Conservation (phyloP, 768 basidiomycete species). For the Trametes cingulata region DNA sequence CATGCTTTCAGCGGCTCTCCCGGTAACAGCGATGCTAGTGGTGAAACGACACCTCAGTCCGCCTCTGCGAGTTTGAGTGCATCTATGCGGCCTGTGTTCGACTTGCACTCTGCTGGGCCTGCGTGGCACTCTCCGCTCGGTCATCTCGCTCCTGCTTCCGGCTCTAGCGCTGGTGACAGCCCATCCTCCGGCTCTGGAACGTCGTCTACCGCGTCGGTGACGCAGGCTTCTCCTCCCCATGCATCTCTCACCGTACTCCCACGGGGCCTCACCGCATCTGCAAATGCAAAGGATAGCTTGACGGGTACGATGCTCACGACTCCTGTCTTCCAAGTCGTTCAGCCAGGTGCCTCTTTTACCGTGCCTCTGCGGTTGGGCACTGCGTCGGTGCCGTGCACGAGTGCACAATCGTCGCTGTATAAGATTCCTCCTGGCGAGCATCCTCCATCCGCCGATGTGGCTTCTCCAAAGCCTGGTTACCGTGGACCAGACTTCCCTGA, state of each 20-base stretch:
- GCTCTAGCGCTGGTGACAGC: background rate
- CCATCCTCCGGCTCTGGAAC: background rate
- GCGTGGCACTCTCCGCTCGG: background rate
- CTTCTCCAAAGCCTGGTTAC: background rate
- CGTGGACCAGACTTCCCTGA: background rate
- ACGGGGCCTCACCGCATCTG: background rate
- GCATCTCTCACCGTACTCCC: no score
- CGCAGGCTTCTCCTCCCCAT: no score
- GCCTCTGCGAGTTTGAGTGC: background rate
- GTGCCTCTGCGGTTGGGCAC: slow-evolving; percentile 3
- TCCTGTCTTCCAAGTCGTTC: background rate
- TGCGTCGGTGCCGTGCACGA: no score
- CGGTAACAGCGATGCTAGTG: no score
- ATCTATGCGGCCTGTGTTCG: background rate
- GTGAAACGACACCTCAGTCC: background rate
- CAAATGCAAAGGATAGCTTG: background rate
- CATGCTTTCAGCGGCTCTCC: background rate
- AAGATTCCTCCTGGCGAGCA: background rate
- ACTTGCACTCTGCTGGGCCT: background rate
- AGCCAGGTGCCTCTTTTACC: slow-evolving; percentile 15
- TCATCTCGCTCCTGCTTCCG: background rate
- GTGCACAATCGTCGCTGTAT: no score
- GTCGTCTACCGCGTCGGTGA: no score
- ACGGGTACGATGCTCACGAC: background rate
- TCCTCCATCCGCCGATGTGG: background rate